Percentiles rank a stretch among this genome's conserved stretches.
These are phyloP conservation scores for Backusella tarrabulga DNA, from an alignment of 192 early-diverging fungal species.

Conservation along the genomic window DNA sequence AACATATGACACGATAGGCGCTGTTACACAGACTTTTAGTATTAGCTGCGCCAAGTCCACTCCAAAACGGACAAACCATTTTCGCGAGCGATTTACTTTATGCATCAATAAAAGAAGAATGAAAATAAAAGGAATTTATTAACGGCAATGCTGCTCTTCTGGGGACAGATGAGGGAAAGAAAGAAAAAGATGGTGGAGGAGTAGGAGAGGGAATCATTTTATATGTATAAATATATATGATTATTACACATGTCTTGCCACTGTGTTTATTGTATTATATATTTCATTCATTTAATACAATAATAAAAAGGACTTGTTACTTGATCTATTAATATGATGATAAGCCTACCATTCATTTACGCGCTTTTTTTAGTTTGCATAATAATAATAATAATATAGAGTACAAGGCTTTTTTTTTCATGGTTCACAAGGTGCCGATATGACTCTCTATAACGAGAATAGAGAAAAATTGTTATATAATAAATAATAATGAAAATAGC, in stretches of 20 bases:
- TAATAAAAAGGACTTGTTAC: not conserved
- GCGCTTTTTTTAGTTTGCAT: not conserved
- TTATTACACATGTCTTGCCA: not conserved
- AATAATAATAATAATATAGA: not conserved
- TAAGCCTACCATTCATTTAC: not conserved
- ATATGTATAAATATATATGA: not conserved
- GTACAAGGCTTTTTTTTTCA: not conserved
- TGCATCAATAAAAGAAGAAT: not conserved
- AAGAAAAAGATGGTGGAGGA: not conserved
- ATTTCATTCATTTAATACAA: no score
- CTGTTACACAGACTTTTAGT: not conserved
- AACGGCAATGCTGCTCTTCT: not conserved
- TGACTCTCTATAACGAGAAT: not conserved
- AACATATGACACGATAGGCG: not conserved
- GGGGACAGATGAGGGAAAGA: not conserved
- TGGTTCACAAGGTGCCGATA: not conserved
- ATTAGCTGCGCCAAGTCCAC: not conserved
- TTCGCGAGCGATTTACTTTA: not conserved
- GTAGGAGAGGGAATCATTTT: not conserved
- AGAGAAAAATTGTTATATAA: not conserved
- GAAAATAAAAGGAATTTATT: not conserved
- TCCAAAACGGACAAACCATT: not conserved
- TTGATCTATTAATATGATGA: not conserved
- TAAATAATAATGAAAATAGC: not conserved
- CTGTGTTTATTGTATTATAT: not conserved